phyloP scores from a whole-genome alignment of 1,139 yeast genomes.

The Wickerhamomyces sp. region DNA sequence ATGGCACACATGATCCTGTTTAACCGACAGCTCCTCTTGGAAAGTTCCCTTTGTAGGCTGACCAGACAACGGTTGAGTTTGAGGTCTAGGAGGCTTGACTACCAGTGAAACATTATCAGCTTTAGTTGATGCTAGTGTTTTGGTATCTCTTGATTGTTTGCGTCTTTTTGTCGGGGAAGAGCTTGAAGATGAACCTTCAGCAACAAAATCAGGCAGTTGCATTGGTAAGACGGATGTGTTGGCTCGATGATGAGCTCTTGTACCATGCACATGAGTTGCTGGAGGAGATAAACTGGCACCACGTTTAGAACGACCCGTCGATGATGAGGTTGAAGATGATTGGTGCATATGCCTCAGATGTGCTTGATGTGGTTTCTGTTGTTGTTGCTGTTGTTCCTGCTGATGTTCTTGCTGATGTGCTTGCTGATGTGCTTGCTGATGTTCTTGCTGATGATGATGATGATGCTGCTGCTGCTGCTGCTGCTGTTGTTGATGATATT shows the following conservation, averaged over 20 bases:
- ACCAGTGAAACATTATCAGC: constrained; percentile 8
- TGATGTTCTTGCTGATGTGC: background rate
- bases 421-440: too few species aligned
- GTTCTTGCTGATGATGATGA: too few species aligned
- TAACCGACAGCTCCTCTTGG: constrained; percentile 17
- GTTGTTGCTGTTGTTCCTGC: background rate
- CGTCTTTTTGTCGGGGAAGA: background rate
- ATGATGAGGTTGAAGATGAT: background rate
- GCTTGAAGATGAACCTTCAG: too few species aligned
- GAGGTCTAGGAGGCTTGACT: constrained; percentile 10
- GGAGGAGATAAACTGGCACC: background rate
- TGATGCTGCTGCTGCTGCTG: background rate
- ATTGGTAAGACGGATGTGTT: too few species aligned
- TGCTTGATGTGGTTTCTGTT: background rate
- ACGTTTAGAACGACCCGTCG: background rate
- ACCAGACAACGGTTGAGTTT: background rate
- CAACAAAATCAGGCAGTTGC: too few species aligned
- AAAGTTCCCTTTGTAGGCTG: constrained; percentile 6
- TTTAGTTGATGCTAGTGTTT: background rate
- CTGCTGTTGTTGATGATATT: background rate
- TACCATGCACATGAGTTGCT: background rate
- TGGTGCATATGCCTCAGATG: constrained; percentile 1
- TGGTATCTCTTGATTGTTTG: constrained; percentile 1
- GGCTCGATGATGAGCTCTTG: too few species aligned
- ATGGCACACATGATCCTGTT: constrained; percentile 27